Evolutionary conservation across 208 protist species (phyloP).

Genomic region (Zelonia costaricensis): DNA sequence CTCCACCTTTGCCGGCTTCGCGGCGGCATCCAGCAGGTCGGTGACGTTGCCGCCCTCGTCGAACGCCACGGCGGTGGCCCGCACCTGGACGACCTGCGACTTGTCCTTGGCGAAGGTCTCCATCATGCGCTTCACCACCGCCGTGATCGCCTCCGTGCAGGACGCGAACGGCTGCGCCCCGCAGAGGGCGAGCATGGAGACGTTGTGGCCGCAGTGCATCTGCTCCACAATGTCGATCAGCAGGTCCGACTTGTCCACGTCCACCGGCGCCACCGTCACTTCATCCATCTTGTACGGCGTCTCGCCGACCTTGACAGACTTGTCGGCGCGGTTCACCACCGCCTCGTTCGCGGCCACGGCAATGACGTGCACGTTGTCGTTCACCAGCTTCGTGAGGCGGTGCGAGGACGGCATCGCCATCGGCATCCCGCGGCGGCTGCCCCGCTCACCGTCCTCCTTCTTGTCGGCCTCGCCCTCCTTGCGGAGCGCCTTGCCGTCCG

Average conservation of each 20-base stretch:
- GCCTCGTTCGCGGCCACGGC: conserved; percentile 27
- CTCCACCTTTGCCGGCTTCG: conserved; percentile 26
- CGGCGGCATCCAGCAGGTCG: conserved; percentile 31
- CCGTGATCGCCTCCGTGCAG: conserved; percentile 12
- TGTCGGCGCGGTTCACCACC: conserved; percentile 24
- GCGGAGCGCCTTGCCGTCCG: neutral
- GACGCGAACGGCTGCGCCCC: conserved; percentile 14
- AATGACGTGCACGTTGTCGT: conserved; percentile 40
- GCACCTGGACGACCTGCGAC: conserved; percentile 30
- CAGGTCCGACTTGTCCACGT: conserved; percentile 37
- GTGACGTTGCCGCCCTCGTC: conserved; percentile 20
- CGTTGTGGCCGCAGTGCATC: conserved; percentile 48
- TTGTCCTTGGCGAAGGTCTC: conserved; percentile 28
- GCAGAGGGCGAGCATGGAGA: conserved; percentile 36
- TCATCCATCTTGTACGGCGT: conserved; percentile 41
- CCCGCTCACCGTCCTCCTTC: neutral
- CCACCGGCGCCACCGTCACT: conserved; percentile 20
- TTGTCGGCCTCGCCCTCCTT: conserved; percentile 11
- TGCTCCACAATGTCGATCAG: conserved; percentile 45
- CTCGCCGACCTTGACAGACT: conserved; percentile 22
- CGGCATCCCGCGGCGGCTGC: neutral
- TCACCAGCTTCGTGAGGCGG: conserved; percentile 41
- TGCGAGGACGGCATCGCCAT: conserved; percentile 24
- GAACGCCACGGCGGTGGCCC: conserved; percentile 31
- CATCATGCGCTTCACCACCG: conserved; percentile 31